phyloP scores from a whole-genome alignment of 2,329 filamentous ascomycete species.

The Claviceps lovelessii region DNA sequence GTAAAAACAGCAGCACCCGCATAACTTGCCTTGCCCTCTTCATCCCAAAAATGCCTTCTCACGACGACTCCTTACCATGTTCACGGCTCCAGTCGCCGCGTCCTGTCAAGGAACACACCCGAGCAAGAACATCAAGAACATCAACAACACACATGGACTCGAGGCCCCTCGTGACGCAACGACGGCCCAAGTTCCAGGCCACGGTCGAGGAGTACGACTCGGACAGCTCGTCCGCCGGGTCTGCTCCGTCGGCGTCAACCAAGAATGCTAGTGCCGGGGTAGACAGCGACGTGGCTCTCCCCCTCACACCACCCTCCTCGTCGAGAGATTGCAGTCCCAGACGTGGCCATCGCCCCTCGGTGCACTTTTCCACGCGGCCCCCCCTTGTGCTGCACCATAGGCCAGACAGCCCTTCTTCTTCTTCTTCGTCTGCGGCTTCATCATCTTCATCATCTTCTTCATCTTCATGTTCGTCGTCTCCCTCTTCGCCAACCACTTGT shows the following conservation, averaged over 20 bases:
- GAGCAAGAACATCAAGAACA: not conserved
- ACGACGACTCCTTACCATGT: not conserved
- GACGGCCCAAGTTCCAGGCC: slow-evolving; percentile 5
- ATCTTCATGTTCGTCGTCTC: not conserved
- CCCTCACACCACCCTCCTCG: slow-evolving; percentile 1
- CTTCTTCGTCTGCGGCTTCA: too few relatives aligned
- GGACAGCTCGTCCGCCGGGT: not conserved
- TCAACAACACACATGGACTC: not conserved
- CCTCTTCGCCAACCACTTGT: not conserved
- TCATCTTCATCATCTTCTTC: not conserved
- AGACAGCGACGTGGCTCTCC: not conserved
- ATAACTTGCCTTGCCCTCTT: too few relatives aligned
- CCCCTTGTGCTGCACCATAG: slow-evolving; percentile 14
- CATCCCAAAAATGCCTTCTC: too few relatives aligned
- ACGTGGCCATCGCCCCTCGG: slow-evolving; percentile 13
- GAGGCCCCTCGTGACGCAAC: not conserved
- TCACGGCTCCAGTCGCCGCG: not conserved
- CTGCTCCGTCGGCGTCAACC: not conserved
- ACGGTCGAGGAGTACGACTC: slow-evolving; percentile 11
- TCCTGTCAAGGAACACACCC: not conserved
- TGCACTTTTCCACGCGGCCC: slow-evolving; percentile 18
- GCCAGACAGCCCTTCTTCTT: not conserved
- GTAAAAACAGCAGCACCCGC: too few relatives aligned
- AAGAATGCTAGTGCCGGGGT: too few relatives aligned
- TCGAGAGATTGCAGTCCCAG: slow-evolving; percentile 5